A percentile compares a stretch with the other conserved stretches of the same genome.
These are phyloP conservation scores for Yamadazyma membranifaciens DNA, from an alignment of 1,139 yeast species.

Conservation along the genomic window DNA sequence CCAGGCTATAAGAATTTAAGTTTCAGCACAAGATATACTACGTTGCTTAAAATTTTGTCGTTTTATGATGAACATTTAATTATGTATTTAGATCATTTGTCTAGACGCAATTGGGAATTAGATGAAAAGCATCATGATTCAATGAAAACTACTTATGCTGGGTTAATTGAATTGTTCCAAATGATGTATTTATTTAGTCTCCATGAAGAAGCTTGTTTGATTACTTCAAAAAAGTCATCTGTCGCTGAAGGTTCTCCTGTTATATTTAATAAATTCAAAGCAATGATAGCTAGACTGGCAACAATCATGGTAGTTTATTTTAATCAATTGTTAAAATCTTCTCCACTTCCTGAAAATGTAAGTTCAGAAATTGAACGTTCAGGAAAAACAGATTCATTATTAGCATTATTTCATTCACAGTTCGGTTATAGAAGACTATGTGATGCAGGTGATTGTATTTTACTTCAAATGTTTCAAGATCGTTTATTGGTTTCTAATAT, in stretches of 20 bases:
- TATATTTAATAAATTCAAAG: slow-evolving; percentile 48
- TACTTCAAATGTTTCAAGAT: slow-evolving; percentile 59
- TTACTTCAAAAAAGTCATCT: slow-evolving; percentile 34
- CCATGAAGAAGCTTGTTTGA: slow-evolving; percentile 49
- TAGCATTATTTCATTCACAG: slow-evolving; percentile 67
- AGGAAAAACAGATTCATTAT: slow-evolving; percentile 19
- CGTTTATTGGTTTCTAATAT: slow-evolving; percentile 47
- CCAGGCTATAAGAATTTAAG: slow-evolving; percentile 12
- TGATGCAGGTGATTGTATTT: slow-evolving; percentile 59
- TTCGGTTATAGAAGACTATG: slow-evolving; percentile 72
- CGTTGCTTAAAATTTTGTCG: slow-evolving; percentile 30
- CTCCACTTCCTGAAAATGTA: not conserved
- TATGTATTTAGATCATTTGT: slow-evolving; percentile 21
- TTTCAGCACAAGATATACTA: slow-evolving; percentile 15
- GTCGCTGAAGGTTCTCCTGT: slow-evolving; percentile 26
- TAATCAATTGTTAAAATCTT: slow-evolving; percentile 11
- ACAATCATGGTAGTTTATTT: slow-evolving; percentile 39
- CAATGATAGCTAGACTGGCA: slow-evolving; percentile 45
- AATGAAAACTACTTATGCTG: slow-evolving; percentile 10
- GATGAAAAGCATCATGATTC: not conserved
- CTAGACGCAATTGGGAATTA: slow-evolving; percentile 23
- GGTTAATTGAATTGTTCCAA: slow-evolving; percentile 31
- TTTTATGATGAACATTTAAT: slow-evolving; percentile 30
- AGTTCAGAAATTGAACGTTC: not conserved
- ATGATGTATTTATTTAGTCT: slow-evolving; percentile 43